phyloP scores from a whole-genome alignment of 1,284 basidiomycete species.

The Boletus sp. region DNA sequence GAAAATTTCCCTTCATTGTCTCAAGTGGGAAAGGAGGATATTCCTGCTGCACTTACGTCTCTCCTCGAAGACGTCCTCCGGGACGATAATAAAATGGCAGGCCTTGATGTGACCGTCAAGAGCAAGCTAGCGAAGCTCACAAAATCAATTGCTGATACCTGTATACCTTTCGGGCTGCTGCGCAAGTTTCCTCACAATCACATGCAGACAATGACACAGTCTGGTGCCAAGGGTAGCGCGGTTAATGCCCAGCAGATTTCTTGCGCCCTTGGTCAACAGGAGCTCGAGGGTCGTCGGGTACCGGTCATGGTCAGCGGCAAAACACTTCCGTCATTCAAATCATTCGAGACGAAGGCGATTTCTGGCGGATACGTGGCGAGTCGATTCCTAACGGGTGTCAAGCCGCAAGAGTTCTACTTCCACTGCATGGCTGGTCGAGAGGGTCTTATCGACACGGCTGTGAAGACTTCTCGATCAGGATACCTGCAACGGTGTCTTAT shows the following conservation, averaged over 20 bases:
- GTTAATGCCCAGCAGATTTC: conserved; percentile 99
- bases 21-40: conserved; percentile 46
- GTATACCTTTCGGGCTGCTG: conserved; percentile 84
- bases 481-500: conserved; percentile 98
- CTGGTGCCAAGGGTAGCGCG: conserved; percentile 96
- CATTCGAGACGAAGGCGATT: conserved; percentile 95
- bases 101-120: conserved; percentile 91
- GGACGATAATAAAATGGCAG: conserved; percentile 97
- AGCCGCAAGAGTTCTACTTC: conserved; percentile 99
- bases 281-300: conserved; percentile 96
- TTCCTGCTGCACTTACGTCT: conserved; percentile 47
- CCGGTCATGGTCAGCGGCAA: conserved; percentile 99
- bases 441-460: conserved; percentile 98
- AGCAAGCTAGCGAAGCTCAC: conserved; percentile 81
- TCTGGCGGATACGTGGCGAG: conserved; percentile 99
- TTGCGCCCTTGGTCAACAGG: conserved; percentile 94
- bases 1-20: conserved; percentile 80
- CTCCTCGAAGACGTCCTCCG: conserved; percentile 94
- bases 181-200: conserved; percentile 97
- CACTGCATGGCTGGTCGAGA: conserved; percentile 99
- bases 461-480: conserved; percentile 98
- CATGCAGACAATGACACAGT: conserved; percentile 99
- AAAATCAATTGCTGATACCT: conserved; percentile 85
- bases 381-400: conserved; percentile 97
- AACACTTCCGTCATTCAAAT: conserved; percentile 94